Percentiles rank a stretch among this genome's conserved stretches.
These are phyloP conservation scores for Cucurbita pepo DNA, from an alignment of 306 rosid genomes.

Conservation along the genomic window DNA sequence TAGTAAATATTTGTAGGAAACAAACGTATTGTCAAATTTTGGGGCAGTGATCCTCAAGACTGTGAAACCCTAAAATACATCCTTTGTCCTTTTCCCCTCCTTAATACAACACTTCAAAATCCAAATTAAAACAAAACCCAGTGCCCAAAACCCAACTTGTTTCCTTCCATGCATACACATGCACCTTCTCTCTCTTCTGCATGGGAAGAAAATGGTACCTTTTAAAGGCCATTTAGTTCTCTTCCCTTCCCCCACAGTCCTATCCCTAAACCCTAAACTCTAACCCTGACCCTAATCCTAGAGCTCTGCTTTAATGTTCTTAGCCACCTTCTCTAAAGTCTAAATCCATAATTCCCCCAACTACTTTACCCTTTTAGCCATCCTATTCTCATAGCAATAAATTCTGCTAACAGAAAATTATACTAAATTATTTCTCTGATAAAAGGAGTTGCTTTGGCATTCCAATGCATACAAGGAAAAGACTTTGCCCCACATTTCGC, in stretches of 20 bases:
- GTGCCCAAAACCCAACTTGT: slow-evolving; percentile 12
- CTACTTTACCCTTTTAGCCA: slow-evolving; percentile 11
- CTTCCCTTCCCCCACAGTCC: background rate
- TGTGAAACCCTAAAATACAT: background rate
- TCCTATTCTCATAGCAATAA: background rate
- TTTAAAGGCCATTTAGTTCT: background rate
- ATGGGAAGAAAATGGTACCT: slow-evolving; percentile 32
- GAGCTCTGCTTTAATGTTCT: background rate
- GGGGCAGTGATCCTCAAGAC: background rate
- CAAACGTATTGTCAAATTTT: no score
- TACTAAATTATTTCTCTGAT: background rate
- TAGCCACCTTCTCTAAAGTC: background rate
- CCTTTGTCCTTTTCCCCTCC: background rate
- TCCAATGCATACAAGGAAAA: slow-evolving; percentile 16
- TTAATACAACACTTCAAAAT: slow-evolving; percentile 7
- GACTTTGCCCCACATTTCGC: slow-evolving; percentile 28
- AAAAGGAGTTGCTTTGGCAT: slow-evolving; percentile 7
- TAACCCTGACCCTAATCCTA: background rate
- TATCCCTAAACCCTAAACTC: background rate
- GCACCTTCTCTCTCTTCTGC: slow-evolving; percentile 23
- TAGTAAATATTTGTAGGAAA: no score
- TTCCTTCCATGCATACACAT: slow-evolving; percentile 38
- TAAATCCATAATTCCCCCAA: slow-evolving; percentile 12
- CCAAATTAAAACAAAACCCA: slow-evolving; percentile 5
- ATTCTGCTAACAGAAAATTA: background rate